Base-by-base conservation (phyloP, 2,329 filamentous ascomycete genomes). In the Colletotrichum plurivorum region DNA sequence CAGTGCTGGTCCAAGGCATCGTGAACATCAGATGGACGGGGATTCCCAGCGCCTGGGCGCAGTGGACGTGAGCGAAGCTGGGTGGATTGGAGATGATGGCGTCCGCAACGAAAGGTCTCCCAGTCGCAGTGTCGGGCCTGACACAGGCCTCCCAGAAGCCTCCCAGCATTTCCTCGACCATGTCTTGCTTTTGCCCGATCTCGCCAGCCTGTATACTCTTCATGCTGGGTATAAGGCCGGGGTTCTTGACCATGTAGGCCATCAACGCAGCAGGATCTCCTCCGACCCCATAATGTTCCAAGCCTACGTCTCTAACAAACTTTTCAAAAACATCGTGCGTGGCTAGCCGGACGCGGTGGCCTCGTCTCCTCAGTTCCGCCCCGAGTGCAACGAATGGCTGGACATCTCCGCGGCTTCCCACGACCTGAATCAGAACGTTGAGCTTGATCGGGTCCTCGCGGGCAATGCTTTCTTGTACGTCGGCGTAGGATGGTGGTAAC, bases 1-100 rank as follows among this genome's bases (percentile, higher is more conserved):
- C 89, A 1, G 92, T 93, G 2, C 91, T 88, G 10, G 90, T 90
- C 87, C 90, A 94, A 1, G 92, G 92, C 90, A 94, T 93, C 5
- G 86, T 84, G 67, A 83, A 82, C 75, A 85, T 81, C 25, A 85
- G 70, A 68, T 84, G 82, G 4, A 84, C 69, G 1, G 83, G 83
- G 10, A 84, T 77, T 0, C 77, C 75, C 10, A 85, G 71, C 5
- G 75, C 77, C 71, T 84, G 76, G 1, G 82, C 83, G 71, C 82
- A 84, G 64, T 83, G 81, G 4, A 84, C 72, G 75, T 84, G 83
- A 0, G 80, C 82, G 71, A 83, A 82, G 12, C 76, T 80, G 0
- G 82, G 82, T 0, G 83, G 83, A 62, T 84, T 85, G 0, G 83
- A 82, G 67, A 85, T 84, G 41, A 85, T 84, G 0, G 78, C 80